These are phyloP conservation scores for Rostrohypoxylon terebratum DNA, from an alignment of 495 filamentous ascomycete species.

Conservation along the genomic window DNA sequence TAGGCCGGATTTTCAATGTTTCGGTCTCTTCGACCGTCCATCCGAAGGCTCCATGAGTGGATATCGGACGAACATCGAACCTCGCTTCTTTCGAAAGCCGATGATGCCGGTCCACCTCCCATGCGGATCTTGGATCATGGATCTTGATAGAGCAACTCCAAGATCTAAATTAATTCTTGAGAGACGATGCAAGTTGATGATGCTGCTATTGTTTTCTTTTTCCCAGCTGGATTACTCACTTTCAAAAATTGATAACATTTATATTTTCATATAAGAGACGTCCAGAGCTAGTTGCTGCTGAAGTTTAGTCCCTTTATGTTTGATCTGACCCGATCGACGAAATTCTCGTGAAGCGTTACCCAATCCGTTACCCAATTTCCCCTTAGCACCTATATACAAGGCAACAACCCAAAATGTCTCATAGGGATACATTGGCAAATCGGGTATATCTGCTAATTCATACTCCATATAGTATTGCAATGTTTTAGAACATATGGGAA, in stretches of 20 bases:
- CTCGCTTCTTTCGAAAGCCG: conserved; percentile 22
- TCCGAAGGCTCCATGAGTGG: background rate
- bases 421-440: background rate
- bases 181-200: background rate
- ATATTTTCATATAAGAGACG: background rate
- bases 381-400: background rate
- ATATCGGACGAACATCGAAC: conserved; percentile 18
- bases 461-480: background rate
- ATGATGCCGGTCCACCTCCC: conserved; percentile 26
- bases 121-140: conserved; percentile 3
- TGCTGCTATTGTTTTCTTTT: background rate
- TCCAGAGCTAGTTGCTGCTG: background rate
- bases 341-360: background rate
- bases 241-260: background rate
- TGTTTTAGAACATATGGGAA: background rate
- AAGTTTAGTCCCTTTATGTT: background rate
- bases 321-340: background rate
- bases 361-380: background rate
- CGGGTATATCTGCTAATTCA: background rate
- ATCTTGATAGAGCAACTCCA: conserved; percentile 10
- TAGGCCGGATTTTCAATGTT: conserved; percentile 18
- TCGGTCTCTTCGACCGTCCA: conserved; percentile 17
- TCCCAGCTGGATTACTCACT: background rate
- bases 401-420: background rate
- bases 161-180: background rate